Conservation (phyloP, 1,284 basidiomycete genomes). For the Cystobasidium slooffiae region DNA sequence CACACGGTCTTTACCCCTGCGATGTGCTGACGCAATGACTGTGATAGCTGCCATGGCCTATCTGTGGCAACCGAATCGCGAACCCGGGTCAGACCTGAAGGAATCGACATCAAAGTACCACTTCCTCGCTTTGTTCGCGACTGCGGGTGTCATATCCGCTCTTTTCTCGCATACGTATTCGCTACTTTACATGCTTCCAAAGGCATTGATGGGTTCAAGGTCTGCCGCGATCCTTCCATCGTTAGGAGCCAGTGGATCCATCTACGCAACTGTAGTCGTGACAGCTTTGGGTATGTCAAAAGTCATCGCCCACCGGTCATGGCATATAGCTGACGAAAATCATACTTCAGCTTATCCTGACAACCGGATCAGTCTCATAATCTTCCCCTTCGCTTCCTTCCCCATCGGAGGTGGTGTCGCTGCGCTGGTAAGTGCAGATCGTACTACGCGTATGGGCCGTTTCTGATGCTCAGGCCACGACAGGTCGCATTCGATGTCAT, state of each 20-base stretch:
- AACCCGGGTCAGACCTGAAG: constrained; percentile 23
- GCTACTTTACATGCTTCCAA: constrained; percentile 24
- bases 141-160: constrained; percentile 34
- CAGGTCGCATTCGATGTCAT: constrained; percentile 33
- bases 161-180: constrained; percentile 34
- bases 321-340: background rate
- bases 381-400: constrained; percentile 37
- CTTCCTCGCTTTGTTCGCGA: constrained; percentile 36
- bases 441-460: background rate
- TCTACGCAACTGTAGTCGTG: constrained; percentile 41
- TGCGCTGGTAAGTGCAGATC: constrained; percentile 23
- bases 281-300: constrained; percentile 28
- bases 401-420: constrained; percentile 37
- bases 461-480: background rate
- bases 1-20: background rate
- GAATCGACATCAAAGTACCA: constrained; percentile 38
- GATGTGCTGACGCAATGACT: background rate
- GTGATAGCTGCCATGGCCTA: constrained; percentile 34
- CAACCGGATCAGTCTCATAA: constrained; percentile 29
- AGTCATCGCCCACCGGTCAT: background rate
- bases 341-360: constrained; percentile 26
- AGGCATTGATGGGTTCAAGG: constrained; percentile 19
- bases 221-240: constrained; percentile 35
- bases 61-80: constrained; percentile 37
- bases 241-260: constrained; percentile 38